Conservation (phyloP, 306 rosid genomes). For the Lathyrus oleraceus region DNA sequence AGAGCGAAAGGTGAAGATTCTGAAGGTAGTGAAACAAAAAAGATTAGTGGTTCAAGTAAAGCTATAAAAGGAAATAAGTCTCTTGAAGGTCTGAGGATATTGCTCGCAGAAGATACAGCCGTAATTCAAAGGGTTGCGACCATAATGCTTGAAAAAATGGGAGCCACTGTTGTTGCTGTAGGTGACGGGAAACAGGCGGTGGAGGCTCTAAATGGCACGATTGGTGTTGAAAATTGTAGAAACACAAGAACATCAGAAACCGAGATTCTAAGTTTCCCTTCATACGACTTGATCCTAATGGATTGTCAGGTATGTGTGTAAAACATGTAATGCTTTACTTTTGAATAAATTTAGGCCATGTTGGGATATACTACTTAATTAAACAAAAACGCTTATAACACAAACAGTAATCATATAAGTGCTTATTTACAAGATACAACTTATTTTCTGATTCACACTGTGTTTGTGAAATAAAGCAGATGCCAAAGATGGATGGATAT, state of each 20-base stretch:
- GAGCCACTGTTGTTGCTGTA: conserved; percentile 76
- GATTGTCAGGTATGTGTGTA: conserved; percentile 81
- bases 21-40: conserved; percentile 5
- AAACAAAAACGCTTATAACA: not conserved
- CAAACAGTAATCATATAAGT: not conserved
- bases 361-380: not conserved
- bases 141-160: conserved; percentile 99
- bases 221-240: conserved; percentile 45
- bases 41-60: conserved; percentile 42
- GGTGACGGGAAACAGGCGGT: conserved; percentile 91
- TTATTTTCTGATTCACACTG: conserved; percentile 9
- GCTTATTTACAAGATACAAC: not conserved
- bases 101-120: conserved; percentile 93
- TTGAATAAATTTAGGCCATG: not conserved
- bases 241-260: conserved; percentile 47
- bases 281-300: conserved; percentile 86
- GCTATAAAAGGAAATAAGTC: conserved; percentile 51
- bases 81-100: conserved; percentile 81
- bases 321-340: conserved; percentile 12
- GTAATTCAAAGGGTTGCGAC: conserved; percentile 93
- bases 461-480: conserved; percentile 51
- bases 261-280: conserved; percentile 43
- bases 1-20: conserved; percentile 42
- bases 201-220: conserved; percentile 66
- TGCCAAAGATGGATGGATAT: conserved; percentile 99